Evolutionary conservation across 331 rosid species (phyloP).

Genomic region (Phaseolus coccineus): DNA sequence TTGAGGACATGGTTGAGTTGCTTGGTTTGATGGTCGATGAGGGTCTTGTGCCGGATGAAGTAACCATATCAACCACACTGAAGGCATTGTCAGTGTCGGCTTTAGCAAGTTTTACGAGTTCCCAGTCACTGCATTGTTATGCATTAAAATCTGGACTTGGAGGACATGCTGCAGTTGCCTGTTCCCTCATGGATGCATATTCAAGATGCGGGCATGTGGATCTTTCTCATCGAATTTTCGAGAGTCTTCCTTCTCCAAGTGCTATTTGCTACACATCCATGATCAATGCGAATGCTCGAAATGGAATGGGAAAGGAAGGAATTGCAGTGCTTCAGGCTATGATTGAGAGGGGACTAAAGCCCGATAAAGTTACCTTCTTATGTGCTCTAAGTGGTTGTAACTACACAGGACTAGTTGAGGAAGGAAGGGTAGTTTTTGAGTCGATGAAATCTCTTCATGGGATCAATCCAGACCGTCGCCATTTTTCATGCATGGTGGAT

Average conservation of each 20-base stretch:
- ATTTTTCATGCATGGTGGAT: conserved; percentile 87
- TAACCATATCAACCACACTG: conserved; percentile 70
- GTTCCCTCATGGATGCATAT: conserved; percentile 81
- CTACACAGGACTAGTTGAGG: conserved; percentile 72
- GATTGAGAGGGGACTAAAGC: conserved; percentile 69
- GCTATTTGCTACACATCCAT: conserved; percentile 77
- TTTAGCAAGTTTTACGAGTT: conserved; percentile 55
- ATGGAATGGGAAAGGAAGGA: conserved; percentile 82
- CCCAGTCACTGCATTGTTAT: conserved; percentile 63
- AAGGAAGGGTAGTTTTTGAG: conserved; percentile 70
- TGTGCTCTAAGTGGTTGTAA: conserved; percentile 78
- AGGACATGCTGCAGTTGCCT: conserved; percentile 61
- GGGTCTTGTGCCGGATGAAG: conserved; percentile 70
- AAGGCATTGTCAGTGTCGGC: conserved; percentile 71
- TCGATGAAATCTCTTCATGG: conserved; percentile 64
- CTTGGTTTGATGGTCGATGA: conserved; percentile 79
- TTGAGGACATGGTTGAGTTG: conserved; percentile 78
- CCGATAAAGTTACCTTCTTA: conserved; percentile 76
- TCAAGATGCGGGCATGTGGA: conserved; percentile 69
- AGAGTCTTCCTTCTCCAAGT: conserved; percentile 65
- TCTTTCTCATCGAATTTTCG: conserved; percentile 64
- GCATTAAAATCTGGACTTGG: conserved; percentile 78
- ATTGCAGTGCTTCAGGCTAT: conserved; percentile 64
- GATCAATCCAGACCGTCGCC: conserved; percentile 67
- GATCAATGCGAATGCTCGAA: conserved; percentile 77